phyloP scores from a whole-genome alignment of 1,139 yeast species.

The Candida neerlandica region DNA sequence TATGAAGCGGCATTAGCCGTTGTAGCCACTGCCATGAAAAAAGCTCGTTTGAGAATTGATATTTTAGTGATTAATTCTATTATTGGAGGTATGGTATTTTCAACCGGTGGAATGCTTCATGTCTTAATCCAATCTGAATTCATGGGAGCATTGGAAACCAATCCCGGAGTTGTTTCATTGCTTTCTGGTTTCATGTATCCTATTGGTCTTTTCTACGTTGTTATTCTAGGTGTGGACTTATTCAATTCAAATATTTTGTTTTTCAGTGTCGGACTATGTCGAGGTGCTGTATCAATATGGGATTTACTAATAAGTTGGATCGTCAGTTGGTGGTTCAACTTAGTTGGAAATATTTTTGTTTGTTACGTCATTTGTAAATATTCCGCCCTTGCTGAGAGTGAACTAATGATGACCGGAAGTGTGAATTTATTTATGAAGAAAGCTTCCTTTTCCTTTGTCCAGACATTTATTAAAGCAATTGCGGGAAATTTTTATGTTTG shows the following conservation, averaged over 20 bases:
- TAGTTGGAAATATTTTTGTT: conserved; percentile 65
- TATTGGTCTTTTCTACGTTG: conserved; percentile 72
- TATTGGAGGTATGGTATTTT: conserved; percentile 69
- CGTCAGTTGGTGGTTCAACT: conserved; percentile 67
- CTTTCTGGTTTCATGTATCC: conserved; percentile 64
- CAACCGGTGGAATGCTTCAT: conserved; percentile 74
- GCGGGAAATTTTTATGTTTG: conserved; percentile 80
- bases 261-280: conserved; percentile 64
- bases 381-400: conserved; percentile 48
- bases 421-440: conserved; percentile 49
- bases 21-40: conserved; percentile 82
- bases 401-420: conserved; percentile 48
- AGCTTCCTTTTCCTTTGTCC: conserved; percentile 49
- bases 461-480: conserved; percentile 63
- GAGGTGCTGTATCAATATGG: conserved; percentile 67
- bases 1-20: conserved; percentile 81
- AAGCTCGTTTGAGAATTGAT: conserved; percentile 64
- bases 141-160: conserved; percentile 37
- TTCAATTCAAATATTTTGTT: conserved; percentile 73
- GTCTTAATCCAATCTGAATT: conserved; percentile 56
- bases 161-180: conserved; percentile 57
- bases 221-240: conserved; percentile 70
- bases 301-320: conserved; percentile 69
- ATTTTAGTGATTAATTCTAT: conserved; percentile 62
- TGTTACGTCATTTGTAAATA: conserved; percentile 62